These are phyloP conservation scores for Dujonia santamariae DNA, from an alignment of 1,139 yeast genomes.

Conservation along the genomic window DNA sequence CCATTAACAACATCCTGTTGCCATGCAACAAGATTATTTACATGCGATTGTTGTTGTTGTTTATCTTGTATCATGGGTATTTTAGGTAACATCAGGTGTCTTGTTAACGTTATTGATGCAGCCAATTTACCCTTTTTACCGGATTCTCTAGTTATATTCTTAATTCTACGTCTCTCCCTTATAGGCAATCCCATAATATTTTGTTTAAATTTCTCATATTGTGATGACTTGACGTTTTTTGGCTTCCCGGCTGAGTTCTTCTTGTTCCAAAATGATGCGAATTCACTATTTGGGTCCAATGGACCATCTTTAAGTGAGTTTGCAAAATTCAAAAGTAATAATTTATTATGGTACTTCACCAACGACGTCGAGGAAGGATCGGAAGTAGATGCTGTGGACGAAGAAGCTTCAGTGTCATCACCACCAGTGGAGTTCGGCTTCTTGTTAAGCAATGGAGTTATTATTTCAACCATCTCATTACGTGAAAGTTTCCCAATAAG, in stretches of 20 bases:
- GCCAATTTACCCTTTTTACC: slow-evolving; percentile 75
- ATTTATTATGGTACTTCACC: slow-evolving; percentile 69
- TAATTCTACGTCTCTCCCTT: slow-evolving; percentile 80
- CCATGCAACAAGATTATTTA: slow-evolving; percentile 72
- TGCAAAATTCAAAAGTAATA: slow-evolving; percentile 76
- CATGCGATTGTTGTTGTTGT: slow-evolving; percentile 47
- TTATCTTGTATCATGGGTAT: slow-evolving; percentile 75
- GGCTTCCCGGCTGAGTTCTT: slow-evolving; percentile 32
- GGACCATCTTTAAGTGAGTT: slow-evolving; percentile 74
- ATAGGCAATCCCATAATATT: slow-evolving; percentile 87
- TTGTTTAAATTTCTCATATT: slow-evolving; percentile 77
- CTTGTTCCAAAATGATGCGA: slow-evolving; percentile 59
- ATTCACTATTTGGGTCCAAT: slow-evolving; percentile 41
- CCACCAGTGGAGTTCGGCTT: slow-evolving; percentile 13
- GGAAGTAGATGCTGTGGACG: slow-evolving; percentile 9
- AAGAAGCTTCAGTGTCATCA: slow-evolving; percentile 6
- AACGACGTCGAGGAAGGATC: too few relatives aligned
- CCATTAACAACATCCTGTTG: slow-evolving; percentile 91
- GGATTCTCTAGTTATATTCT: slow-evolving; percentile 76
- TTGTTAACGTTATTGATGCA: slow-evolving; percentile 75
- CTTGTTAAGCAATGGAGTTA: slow-evolving; percentile 52
- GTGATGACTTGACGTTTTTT: slow-evolving; percentile 51
- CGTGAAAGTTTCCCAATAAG: slow-evolving; percentile 79
- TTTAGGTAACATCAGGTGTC: slow-evolving; percentile 83
- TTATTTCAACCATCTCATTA: slow-evolving; percentile 59